Evolutionary conservation across 768 basidiomycete genomes (phyloP).

Genomic region (Albatrellus ellisii): DNA sequence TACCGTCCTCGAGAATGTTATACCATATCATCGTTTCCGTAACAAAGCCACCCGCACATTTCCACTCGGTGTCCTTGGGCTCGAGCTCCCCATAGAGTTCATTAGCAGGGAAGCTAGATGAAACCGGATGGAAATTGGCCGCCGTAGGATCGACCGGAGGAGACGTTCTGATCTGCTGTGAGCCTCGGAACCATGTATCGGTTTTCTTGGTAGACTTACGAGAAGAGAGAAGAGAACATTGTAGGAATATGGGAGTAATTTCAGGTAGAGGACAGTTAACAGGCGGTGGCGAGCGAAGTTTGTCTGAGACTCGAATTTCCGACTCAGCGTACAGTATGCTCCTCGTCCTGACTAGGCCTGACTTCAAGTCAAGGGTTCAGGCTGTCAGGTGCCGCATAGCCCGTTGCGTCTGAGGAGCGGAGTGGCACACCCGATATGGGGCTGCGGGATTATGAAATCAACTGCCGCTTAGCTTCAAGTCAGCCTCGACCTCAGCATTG

Average conservation of each 20-base stretch:
- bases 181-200: conserved; percentile 8
- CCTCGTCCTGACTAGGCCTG: too few relatives aligned
- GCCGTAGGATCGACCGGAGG: conserved; percentile 50
- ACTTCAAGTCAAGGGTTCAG: too few relatives aligned
- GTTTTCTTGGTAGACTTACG: conserved; percentile 36
- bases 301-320: background rate
- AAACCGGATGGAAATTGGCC: conserved; percentile 77
- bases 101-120: conserved; percentile 36
- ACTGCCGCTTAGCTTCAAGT: too few relatives aligned
- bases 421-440: too few relatives aligned
- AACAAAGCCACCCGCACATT: conserved; percentile 68
- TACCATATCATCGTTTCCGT: conserved; percentile 92
- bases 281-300: too few relatives aligned
- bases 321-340: too few relatives aligned
- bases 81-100: conserved; percentile 69
- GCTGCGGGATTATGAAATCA: too few relatives aligned
- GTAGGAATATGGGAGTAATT: too few relatives aligned
- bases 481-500: too few relatives aligned
- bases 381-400: too few relatives aligned
- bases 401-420: too few relatives aligned
- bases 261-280: too few relatives aligned
- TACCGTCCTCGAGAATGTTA: conserved; percentile 67
- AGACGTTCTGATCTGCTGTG: conserved; percentile 36
- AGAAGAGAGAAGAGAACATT: conserved; percentile 73
- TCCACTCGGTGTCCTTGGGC: conserved; percentile 69